A percentile compares a stretch with the other conserved stretches of the same genome.
phyloP scores from a whole-genome alignment of 2,329 filamentous ascomycete genomes.

The Pleurostoma richardsiae region DNA sequence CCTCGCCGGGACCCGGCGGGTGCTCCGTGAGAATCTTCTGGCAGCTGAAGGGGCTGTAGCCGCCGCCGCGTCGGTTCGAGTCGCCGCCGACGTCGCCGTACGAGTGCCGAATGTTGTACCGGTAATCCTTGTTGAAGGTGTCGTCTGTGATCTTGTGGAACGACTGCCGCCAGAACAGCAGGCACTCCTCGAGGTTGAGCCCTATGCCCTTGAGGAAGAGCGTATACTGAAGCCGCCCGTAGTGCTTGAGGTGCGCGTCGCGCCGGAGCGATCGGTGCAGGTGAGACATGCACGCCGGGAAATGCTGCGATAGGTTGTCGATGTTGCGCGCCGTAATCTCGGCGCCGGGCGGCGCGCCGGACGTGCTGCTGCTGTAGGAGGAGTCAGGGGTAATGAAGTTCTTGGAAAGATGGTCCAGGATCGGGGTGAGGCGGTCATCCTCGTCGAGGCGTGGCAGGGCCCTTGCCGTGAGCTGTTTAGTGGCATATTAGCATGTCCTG shows the following conservation, averaged over 20 bases:
- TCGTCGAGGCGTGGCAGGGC: slow-evolving; percentile 90
- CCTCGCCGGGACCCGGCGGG: slow-evolving; percentile 78
- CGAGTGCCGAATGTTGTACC: slow-evolving; percentile 91
- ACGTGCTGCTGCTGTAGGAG: slow-evolving; percentile 64
- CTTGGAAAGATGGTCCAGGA: slow-evolving; percentile 76
- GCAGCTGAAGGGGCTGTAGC: slow-evolving; percentile 88
- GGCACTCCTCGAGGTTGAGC: slow-evolving; percentile 81
- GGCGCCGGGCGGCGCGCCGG: slow-evolving; percentile 57
- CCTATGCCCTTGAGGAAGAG: slow-evolving; percentile 97
- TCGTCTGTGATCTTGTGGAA: slow-evolving; percentile 91
- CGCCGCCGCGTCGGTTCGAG: slow-evolving; percentile 76
- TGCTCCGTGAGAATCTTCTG: slow-evolving; percentile 93
- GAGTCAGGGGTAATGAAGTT: slow-evolving; percentile 92
- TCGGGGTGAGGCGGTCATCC: slow-evolving; percentile 77
- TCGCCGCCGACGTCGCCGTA: slow-evolving; percentile 97
- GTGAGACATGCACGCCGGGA: slow-evolving; percentile 91
- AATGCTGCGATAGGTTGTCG: slow-evolving; percentile 73
- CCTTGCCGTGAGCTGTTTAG: slow-evolving; percentile 70
- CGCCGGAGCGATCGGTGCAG: slow-evolving; percentile 81
- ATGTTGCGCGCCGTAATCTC: slow-evolving; percentile 75
- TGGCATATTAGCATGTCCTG: slow-evolving; percentile 5
- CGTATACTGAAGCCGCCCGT: slow-evolving; percentile 86
- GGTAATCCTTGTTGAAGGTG: slow-evolving; percentile 94
- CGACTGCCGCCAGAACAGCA: slow-evolving; percentile 83
- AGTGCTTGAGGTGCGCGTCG: slow-evolving; percentile 90